Percentiles rank a stretch among this genome's conserved stretches.
Evolutionary conservation across 768 basidiomycete species (phyloP).

Genomic region (Lentinus brumalis): DNA sequence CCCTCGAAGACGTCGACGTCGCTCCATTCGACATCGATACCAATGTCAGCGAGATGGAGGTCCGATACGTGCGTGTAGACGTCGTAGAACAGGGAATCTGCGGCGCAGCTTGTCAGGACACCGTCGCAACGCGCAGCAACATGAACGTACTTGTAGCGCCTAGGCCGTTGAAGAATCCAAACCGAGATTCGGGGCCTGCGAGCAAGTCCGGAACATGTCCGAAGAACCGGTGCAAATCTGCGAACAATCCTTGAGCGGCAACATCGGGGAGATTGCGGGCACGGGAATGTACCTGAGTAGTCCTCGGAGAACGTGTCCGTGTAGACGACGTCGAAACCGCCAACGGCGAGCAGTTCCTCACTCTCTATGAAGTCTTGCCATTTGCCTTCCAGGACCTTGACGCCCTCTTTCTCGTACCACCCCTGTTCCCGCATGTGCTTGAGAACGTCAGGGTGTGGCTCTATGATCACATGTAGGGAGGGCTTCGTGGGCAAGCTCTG

Average conservation of each 20-base stretch:
- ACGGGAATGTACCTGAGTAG: constrained; percentile 52
- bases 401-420: constrained; percentile 78
- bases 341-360: constrained; percentile 57
- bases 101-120: constrained; percentile 3
- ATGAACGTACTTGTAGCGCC: constrained; percentile 81
- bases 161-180: constrained; percentile 97
- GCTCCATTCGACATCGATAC: constrained; percentile 78
- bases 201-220: constrained; percentile 76
- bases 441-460: constrained; percentile 93
- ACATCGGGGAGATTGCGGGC: not conserved
- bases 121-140: not conserved
- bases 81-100: constrained; percentile 88
- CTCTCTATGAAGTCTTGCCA: constrained; percentile 88
- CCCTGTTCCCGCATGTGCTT: constrained; percentile 71
- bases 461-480: constrained; percentile 82
- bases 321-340: constrained; percentile 87
- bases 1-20: constrained; percentile 71
- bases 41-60: constrained; percentile 80
- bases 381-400: constrained; percentile 82
- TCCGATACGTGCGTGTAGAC: constrained; percentile 87
- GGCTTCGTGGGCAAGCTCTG: constrained; percentile 65
- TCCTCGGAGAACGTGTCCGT: constrained; percentile 93
- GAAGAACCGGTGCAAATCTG: constrained; percentile 81
- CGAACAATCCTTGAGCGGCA: not conserved
- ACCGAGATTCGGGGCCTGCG: constrained; percentile 69